Conservation (phyloP, 179 eudicot genomes). For the Camellia oleifera region DNA sequence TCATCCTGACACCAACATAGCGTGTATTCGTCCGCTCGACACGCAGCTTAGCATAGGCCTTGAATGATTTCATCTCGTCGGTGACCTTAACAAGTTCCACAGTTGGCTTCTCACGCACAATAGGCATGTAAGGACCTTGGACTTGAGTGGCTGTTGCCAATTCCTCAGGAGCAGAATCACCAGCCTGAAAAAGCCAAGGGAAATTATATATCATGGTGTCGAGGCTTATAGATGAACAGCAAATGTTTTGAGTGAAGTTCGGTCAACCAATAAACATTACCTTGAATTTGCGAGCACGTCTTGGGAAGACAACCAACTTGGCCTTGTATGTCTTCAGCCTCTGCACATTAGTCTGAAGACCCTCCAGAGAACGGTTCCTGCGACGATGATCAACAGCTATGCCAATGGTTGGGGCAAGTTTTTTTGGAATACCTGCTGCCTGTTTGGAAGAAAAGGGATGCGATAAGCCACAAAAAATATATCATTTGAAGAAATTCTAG, state of each 20-base stretch:
- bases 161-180: slow-evolving; percentile 85
- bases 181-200: slow-evolving; percentile 51
- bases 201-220: not conserved
- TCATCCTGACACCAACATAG: slow-evolving; percentile 63
- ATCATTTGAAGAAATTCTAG: not conserved
- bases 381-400: slow-evolving; percentile 85
- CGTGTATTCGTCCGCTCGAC: slow-evolving; percentile 60
- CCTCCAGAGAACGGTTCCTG: slow-evolving; percentile 71
- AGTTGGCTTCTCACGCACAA: slow-evolving; percentile 49
- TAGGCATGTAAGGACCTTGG: slow-evolving; percentile 60
- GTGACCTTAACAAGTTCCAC: slow-evolving; percentile 79
- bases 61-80: slow-evolving; percentile 63
- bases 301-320: slow-evolving; percentile 89
- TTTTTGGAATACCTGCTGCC: slow-evolving; percentile 85
- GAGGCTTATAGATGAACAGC: not conserved
- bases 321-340: slow-evolving; percentile 86
- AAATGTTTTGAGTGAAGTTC: not conserved
- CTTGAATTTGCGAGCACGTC: slow-evolving; percentile 63
- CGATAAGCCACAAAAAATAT: not conserved
- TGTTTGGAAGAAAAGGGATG: slow-evolving; percentile 13
- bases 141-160: slow-evolving; percentile 85
- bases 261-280: slow-evolving; percentile 23
- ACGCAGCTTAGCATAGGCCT: slow-evolving; percentile 72
- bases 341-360: slow-evolving; percentile 63
- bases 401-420: slow-evolving; percentile 85